Evolutionary conservation across 345 rosid genomes (phyloP).

Genomic region (Fremontodendron californicum): DNA sequence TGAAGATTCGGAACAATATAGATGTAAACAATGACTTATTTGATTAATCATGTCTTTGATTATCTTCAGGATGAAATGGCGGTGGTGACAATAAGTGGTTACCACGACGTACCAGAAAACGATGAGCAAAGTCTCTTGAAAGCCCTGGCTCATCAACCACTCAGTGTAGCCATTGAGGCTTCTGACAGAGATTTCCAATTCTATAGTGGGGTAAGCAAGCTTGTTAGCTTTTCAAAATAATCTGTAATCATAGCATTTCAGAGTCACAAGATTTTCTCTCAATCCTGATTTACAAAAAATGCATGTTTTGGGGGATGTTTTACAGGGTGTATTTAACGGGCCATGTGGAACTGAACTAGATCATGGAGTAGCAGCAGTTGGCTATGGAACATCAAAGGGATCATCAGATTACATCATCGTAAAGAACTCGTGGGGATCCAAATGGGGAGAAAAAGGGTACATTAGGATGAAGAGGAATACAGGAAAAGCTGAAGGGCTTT

Average conservation of each 20-base stretch:
- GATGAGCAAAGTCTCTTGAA: slow-evolving; percentile 45
- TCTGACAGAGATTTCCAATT: slow-evolving; percentile 62
- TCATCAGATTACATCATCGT: slow-evolving; percentile 62
- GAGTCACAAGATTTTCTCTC: background rate
- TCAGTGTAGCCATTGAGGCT: slow-evolving; percentile 56
- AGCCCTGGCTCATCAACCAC: slow-evolving; percentile 56
- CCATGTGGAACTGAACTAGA: slow-evolving; percentile 58
- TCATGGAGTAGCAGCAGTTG: slow-evolving; percentile 81
- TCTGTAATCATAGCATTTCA: background rate
- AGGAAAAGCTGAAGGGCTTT: slow-evolving; percentile 66
- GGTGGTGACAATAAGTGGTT: slow-evolving; percentile 45
- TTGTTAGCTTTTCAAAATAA: background rate
- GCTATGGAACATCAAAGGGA: slow-evolving; percentile 67
- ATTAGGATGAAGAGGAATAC: slow-evolving; percentile 74
- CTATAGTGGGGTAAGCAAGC: slow-evolving; percentile 50
- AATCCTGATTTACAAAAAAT: background rate
- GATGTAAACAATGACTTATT: no score
- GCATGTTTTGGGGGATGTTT: background rate
- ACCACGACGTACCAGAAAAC: slow-evolving; percentile 48
- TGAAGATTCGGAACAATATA: no score
- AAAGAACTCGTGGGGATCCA: slow-evolving; percentile 84
- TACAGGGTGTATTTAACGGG: slow-evolving; percentile 75
- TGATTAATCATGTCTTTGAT: background rate
- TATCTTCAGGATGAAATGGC: slow-evolving; percentile 30
- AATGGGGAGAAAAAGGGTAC: slow-evolving; percentile 83